Evolutionary conservation across 306 rosid species (phyloP).

Genomic region (Hippophae tibetana): DNA sequence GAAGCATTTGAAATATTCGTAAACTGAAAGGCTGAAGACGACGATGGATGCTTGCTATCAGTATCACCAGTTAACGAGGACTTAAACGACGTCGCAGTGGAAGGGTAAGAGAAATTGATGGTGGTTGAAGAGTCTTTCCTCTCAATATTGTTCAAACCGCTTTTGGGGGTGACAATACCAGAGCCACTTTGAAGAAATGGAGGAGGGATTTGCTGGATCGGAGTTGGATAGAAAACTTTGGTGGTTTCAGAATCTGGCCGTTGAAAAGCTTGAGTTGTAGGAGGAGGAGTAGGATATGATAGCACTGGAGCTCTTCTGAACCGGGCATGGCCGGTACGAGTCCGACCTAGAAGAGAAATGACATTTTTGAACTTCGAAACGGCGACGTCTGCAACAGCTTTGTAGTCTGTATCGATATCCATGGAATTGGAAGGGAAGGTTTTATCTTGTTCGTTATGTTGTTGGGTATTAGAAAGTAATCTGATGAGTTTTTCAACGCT

Average conservation of each 20-base stretch:
- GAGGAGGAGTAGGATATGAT: background rate
- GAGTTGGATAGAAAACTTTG: slow-evolving; percentile 39
- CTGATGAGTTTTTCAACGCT: slow-evolving; percentile 53
- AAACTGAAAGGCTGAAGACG: slow-evolving; percentile 57
- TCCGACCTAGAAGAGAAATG: slow-evolving; percentile 72
- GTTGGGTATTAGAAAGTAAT: slow-evolving; percentile 25
- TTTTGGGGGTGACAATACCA: slow-evolving; percentile 8
- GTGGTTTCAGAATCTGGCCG: slow-evolving; percentile 3
- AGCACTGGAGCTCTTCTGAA: slow-evolving; percentile 61
- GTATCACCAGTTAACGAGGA: slow-evolving; percentile 68
- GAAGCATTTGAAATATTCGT: slow-evolving; percentile 53
- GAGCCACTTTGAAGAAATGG: slow-evolving; percentile 7
- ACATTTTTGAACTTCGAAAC: slow-evolving; percentile 76
- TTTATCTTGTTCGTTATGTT: slow-evolving; percentile 20
- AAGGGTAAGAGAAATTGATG: slow-evolving; percentile 45
- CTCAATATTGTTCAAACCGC: slow-evolving; percentile 8
- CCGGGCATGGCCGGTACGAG: slow-evolving; percentile 82
- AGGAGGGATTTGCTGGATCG: slow-evolving; percentile 80
- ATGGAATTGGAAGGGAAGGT: slow-evolving; percentile 14
- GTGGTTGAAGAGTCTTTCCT: slow-evolving; percentile 47
- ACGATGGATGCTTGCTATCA: slow-evolving; percentile 39
- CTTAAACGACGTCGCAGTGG: slow-evolving; percentile 45
- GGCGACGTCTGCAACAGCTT: slow-evolving; percentile 61
- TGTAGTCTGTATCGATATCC: slow-evolving; percentile 48
- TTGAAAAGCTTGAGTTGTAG: slow-evolving; percentile 7